Base-by-base conservation (phyloP, 129 eudicot genomes). In the Centella asiatica region DNA sequence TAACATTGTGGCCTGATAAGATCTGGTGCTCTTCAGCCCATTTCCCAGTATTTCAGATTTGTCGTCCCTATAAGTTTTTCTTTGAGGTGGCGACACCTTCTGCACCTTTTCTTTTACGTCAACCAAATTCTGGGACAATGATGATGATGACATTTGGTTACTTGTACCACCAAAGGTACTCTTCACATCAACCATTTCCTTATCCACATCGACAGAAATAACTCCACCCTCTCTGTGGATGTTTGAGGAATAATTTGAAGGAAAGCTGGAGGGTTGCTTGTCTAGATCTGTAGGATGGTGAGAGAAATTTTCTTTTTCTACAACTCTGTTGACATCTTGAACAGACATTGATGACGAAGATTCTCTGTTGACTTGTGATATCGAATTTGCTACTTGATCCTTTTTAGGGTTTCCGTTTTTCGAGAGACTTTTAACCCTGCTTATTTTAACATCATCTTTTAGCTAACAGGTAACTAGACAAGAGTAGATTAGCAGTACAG, bases 71-170 rank as follows among this genome's bases (percentile, higher is more conserved):
- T 68, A 76, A 62, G 64, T 69, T 79, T 82, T 93, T 69, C 89
- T 80, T 54, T 87, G 86, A 29, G 99, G 95, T 9, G 99, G 95
- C 13, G 99, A 93, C 27, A 93, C 88, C 75, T 92, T 92, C 76
- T 84, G 96, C 77, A 76, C 87, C 54, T 60, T 82, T 69, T 87
- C 96, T 78, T 87, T 87, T 36, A 58, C 57, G 67, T 84, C 92
- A 65, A 70, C 80, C 3, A 81, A 75, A 73, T 59, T 76, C 65
- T 68, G 74, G 24, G 79, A n/a, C 62, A 31, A 40, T 58, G 82
- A 66, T 46, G 60, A 71, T 24, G 81, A 64, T 62, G 60, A 56
- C 62, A 54, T 58, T 68, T 87, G 84, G 71, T 77, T 89, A 71
- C 77, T 77, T 24, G 63, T 67, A 40, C 69, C 76, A 80, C 77